Evolutionary conservation across 2,329 filamentous ascomycete species (phyloP).

Genomic region (Gnomoniopsis sp.): DNA sequence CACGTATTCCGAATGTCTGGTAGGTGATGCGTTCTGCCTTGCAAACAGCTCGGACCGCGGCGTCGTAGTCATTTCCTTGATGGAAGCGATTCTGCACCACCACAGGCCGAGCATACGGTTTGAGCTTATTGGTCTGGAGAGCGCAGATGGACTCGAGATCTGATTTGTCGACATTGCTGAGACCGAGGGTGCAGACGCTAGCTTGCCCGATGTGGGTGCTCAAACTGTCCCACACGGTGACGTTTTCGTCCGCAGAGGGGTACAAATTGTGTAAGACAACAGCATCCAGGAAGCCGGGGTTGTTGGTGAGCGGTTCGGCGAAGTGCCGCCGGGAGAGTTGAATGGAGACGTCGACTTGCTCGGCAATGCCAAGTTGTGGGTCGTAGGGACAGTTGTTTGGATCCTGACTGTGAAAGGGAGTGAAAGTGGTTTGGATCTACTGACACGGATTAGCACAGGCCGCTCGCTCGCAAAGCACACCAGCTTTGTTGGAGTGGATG

Average conservation of each 20-base stretch:
- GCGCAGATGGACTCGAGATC: conserved; percentile 45
- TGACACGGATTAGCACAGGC: conserved; percentile 14
- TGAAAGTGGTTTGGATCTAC: conserved; percentile 82
- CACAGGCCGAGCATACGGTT: conserved; percentile 29
- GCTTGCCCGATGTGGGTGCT: conserved; percentile 57
- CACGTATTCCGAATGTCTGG: conserved; percentile 55
- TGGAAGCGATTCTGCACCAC: conserved; percentile 77
- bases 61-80: conserved; percentile 55
- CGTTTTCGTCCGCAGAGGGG: conserved; percentile 41
- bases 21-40: conserved; percentile 39
- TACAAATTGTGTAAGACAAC: conserved; percentile 68
- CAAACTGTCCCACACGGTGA: conserved; percentile 65
- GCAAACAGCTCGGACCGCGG: conserved; percentile 51
- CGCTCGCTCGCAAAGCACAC: conserved; percentile 1
- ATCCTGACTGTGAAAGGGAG: conserved; percentile 61
- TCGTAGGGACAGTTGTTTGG: conserved; percentile 61
- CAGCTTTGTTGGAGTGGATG: background rate
- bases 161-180: conserved; percentile 67
- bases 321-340: conserved; percentile 65
- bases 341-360: conserved; percentile 67
- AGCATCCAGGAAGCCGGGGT: conserved; percentile 60
- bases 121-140: conserved; percentile 35
- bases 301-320: conserved; percentile 30
- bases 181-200: conserved; percentile 64
- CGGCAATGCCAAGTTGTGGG: conserved; percentile 49